Percentiles rank a stretch among this genome's conserved stretches.
These are phyloP conservation scores for Acanthamoeba healyi DNA, from an alignment of 208 protist species.

Conservation along the genomic window DNA sequence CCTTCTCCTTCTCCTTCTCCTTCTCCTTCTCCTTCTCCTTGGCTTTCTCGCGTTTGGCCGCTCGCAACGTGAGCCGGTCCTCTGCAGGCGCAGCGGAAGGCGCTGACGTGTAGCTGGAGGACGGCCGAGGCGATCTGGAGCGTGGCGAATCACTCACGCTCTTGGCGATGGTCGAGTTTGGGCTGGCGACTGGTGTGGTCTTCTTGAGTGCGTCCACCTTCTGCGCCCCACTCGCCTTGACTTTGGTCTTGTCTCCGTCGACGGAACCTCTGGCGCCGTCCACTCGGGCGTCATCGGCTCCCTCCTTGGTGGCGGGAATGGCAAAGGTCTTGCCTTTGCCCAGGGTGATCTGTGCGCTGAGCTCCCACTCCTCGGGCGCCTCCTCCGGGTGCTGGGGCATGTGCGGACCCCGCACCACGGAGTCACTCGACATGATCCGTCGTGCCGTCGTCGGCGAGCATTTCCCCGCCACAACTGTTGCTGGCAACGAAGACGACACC, in stretches of 20 bases:
- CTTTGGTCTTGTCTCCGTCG: too few relatives aligned
- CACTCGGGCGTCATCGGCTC: too few relatives aligned
- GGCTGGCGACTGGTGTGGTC: too few relatives aligned
- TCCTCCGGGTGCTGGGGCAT: neutral
- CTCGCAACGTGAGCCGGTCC: neutral
- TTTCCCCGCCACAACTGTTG: neutral
- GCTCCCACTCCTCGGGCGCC: slow-evolving; percentile 31
- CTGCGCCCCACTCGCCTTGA: too few relatives aligned
- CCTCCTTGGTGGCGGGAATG: neutral
- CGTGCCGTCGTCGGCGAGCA: neutral
- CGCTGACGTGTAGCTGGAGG: too few relatives aligned
- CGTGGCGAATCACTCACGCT: too few relatives aligned
- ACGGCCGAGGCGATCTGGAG: too few relatives aligned
- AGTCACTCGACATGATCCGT: slow-evolving; percentile 1
- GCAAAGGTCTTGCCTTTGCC: neutral
- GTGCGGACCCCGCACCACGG: neutral
- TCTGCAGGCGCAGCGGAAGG: neutral
- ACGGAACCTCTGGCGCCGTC: too few relatives aligned
- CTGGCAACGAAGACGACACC: neutral
- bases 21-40: neutral
- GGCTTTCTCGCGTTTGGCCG: neutral
- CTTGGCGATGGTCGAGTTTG: too few relatives aligned
- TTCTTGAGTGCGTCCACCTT: too few relatives aligned
- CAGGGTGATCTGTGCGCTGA: neutral
- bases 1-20: neutral